phyloP scores from a whole-genome alignment of 768 basidiomycete species.

The Obba rivulosa region DNA sequence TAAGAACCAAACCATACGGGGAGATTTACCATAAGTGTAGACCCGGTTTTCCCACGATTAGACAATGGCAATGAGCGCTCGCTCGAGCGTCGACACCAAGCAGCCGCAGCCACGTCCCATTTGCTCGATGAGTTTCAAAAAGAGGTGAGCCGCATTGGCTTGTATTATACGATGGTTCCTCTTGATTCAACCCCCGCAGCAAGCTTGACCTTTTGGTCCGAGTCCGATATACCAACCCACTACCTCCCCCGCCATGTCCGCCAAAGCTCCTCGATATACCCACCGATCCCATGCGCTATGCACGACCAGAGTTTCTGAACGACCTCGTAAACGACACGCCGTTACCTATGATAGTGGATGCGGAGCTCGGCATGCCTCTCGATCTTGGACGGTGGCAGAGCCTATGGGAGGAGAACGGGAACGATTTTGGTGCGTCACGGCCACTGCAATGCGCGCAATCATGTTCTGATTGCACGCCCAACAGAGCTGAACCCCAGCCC shows the following conservation, averaged over 20 bases:
- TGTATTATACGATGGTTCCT: neutral
- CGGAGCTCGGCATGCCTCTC: slow-evolving; percentile 94
- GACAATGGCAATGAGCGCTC: no score
- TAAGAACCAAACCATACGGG: no score
- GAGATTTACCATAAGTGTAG: no score
- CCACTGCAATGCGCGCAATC: neutral
- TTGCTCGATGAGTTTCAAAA: slow-evolving; percentile 58
- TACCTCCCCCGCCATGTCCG: slow-evolving; percentile 95
- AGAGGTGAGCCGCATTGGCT: slow-evolving; percentile 38
- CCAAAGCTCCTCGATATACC: slow-evolving; percentile 90
- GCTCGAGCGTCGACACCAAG: no score
- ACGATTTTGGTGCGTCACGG: slow-evolving; percentile 51
- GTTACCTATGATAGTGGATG: slow-evolving; percentile 94
- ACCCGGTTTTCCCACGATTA: no score
- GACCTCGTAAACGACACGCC: slow-evolving; percentile 75
- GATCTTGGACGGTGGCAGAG: slow-evolving; percentile 81
- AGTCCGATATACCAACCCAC: slow-evolving; percentile 89
- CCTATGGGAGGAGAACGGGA: slow-evolving; percentile 76
- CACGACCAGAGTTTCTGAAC: slow-evolving; percentile 79
- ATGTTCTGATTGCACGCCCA: neutral
- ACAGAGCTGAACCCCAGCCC: slow-evolving; percentile 66
- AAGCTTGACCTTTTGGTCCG: slow-evolving; percentile 91
- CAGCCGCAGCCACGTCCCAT: no score
- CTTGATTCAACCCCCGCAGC: slow-evolving; percentile 27
- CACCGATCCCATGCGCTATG: slow-evolving; percentile 86